Evolutionary conservation across 108 stramenopile genomes (phyloP).

Genomic region (Aurantiochytrium sp.): DNA sequence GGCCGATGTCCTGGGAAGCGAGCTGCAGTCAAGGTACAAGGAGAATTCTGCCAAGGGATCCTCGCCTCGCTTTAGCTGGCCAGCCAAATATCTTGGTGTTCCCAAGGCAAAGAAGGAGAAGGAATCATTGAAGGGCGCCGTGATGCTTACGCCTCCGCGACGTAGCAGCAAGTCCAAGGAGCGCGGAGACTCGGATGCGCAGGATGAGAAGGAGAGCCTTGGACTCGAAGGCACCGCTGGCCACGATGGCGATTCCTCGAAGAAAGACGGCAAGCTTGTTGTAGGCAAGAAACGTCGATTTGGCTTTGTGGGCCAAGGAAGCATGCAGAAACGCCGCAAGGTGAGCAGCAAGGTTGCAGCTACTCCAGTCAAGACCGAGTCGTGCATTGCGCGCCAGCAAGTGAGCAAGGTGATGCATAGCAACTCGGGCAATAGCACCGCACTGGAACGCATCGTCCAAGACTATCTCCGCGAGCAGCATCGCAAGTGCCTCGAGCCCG

Average conservation of each 20-base stretch:
- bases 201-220: too few relatives aligned
- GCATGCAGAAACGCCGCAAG: not conserved
- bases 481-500: not conserved
- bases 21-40: not conserved
- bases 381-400: not conserved
- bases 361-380: not conserved
- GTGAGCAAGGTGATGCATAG: not conserved
- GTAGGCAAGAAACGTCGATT: not conserved
- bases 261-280: not conserved
- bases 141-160: too few relatives aligned
- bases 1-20: not conserved
- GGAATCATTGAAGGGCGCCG: too few relatives aligned
- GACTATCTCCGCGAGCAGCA: slow-evolving; percentile 4
- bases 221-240: too few relatives aligned
- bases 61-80: not conserved
- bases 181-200: too few relatives aligned
- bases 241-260: not conserved
- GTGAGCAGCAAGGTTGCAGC: not conserved
- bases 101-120: too few relatives aligned
- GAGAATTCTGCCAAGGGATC: not conserved
- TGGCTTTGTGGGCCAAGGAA: not conserved
- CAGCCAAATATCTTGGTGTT: not conserved
- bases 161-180: too few relatives aligned
- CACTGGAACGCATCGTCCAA: not conserved
- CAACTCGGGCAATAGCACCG: not conserved